These are phyloP conservation scores for Colletotrichum eleusines DNA, from an alignment of 2,329 filamentous ascomycete genomes.

Conservation along the genomic window DNA sequence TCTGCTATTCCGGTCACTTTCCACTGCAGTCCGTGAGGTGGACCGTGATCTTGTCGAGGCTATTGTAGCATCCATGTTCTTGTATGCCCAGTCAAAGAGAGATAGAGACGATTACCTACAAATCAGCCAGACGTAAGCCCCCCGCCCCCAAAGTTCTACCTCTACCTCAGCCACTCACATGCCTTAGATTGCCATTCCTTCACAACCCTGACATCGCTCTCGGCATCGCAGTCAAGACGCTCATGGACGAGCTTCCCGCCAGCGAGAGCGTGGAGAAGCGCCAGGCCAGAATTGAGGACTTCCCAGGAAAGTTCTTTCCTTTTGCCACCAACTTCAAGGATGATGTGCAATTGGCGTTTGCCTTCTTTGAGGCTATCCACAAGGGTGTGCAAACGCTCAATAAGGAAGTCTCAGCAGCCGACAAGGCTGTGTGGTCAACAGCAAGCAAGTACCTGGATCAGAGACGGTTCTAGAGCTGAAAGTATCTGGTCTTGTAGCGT, in stretches of 20 bases:
- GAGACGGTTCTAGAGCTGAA: constrained; percentile 52
- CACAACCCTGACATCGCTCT: constrained; percentile 80
- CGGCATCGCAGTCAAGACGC: constrained; percentile 84
- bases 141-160: neutral
- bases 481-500: constrained; percentile 33
- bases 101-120: constrained; percentile 74
- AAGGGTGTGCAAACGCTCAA: constrained; percentile 67
- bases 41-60: constrained; percentile 89
- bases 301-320: constrained; percentile 68
- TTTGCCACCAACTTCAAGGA: constrained; percentile 69
- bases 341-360: constrained; percentile 68
- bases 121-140: constrained; percentile 77
- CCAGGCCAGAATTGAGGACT: constrained; percentile 60
- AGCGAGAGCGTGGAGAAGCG: constrained; percentile 64
- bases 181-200: constrained; percentile 72
- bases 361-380: constrained; percentile 70
- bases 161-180: constrained; percentile 43
- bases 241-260: constrained; percentile 77
- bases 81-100: constrained; percentile 82
- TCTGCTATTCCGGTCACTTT: constrained; percentile 86
- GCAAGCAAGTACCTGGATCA: constrained; percentile 66
- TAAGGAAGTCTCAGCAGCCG: constrained; percentile 59
- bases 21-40: constrained; percentile 81
- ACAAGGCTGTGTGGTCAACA: constrained; percentile 66
- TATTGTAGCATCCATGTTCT: constrained; percentile 81